Base-by-base conservation (phyloP, 441 rosid genomes). In the Adansonia madagascariensis region DNA sequence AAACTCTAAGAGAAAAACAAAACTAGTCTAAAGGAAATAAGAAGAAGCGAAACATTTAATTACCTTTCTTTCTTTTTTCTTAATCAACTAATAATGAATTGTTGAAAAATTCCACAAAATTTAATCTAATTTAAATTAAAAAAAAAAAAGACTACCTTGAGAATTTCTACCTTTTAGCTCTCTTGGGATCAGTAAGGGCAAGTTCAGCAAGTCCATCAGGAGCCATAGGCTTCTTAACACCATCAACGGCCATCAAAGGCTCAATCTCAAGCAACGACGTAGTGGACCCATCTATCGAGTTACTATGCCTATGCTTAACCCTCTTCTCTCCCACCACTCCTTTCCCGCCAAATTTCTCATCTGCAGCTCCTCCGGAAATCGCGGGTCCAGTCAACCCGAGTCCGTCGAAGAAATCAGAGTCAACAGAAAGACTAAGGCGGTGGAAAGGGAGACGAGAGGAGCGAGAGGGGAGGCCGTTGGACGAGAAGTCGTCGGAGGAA, bases 131-230 rank as follows among this genome's bases (percentile, higher is more conserved):
- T 27, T 27, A 27, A 27, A 27, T 27, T 46, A 46, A 8, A 46
- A 2, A 10, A 27, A 61, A 60, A 61, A 66, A 24, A 10, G 27
- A 27, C 35, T 27, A 27, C 35, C 35, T 27, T 27, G 35, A 27
- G 35, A 27, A 27, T 27, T 27, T 27, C 15, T 15, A 95, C 99
- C 99, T 88, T 85, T 93, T 95, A 75, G 97, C 98, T 84, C 98
- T 85, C 81, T 89, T 95, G 73, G 99, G 99, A 87, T 95, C 99
- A 75, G 92, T 88, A 76, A 92, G 85, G 71, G 98, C 88, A 43
- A 94, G 93, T 79, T 95, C 98, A 27, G 97, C 95, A 20, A 95
- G 88, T 76, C 86, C 88, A 17, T 93, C 98, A 76, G 92, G 91
- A 75, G 85, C 91, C 91, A 91, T 86, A 70, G 92, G 86, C 85